Evolutionary conservation across 83 land plant genomes (phyloP).

Genomic region (Isoetes engelmannii): DNA sequence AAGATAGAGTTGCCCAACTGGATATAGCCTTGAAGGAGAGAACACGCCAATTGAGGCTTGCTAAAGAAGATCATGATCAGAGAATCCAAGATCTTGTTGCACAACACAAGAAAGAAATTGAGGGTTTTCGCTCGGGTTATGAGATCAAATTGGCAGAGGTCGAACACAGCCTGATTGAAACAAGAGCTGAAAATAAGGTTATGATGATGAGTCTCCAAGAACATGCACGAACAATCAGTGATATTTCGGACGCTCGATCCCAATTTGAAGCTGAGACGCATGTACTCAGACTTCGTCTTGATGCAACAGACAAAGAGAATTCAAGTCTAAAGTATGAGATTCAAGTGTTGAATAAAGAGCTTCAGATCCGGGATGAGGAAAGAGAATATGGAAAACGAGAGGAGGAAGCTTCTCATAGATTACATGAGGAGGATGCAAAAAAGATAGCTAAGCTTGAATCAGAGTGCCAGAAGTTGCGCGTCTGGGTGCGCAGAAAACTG

Average conservation of each 20-base stretch:
- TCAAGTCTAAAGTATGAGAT: conserved; percentile 16
- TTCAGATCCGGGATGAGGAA: conserved; percentile 14
- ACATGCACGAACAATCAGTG: conserved; percentile 4
- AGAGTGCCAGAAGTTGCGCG: conserved; percentile 18
- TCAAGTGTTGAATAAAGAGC: conserved; percentile 11
- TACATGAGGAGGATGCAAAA: conserved; percentile 12
- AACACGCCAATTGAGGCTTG: not conserved
- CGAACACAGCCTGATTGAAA: not conserved
- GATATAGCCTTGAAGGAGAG: conserved; percentile 11
- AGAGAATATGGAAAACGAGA: conserved; percentile 14
- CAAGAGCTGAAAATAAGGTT: too few relatives aligned
- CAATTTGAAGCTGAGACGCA: conserved; percentile 9
- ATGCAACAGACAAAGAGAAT: conserved; percentile 10
- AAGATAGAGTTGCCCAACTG: conserved; percentile 1
- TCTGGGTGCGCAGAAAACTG: conserved; percentile 7
- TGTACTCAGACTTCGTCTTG: conserved; percentile 8
- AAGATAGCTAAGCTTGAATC: conserved; percentile 14
- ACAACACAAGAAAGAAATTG: conserved; percentile 7
- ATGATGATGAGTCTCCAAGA: conserved; percentile 8
- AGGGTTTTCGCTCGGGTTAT: conserved; percentile 1
- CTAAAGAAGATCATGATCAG: conserved; percentile 11
- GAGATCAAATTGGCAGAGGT: conserved; percentile 11
- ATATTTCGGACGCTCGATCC: conserved; percentile 4
- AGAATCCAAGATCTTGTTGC: conserved; percentile 4
- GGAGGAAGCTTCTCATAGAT: conserved; percentile 1